These are phyloP conservation scores for Porphyrellus sp. DNA, from an alignment of 1,284 basidiomycete genomes.

Conservation along the genomic window DNA sequence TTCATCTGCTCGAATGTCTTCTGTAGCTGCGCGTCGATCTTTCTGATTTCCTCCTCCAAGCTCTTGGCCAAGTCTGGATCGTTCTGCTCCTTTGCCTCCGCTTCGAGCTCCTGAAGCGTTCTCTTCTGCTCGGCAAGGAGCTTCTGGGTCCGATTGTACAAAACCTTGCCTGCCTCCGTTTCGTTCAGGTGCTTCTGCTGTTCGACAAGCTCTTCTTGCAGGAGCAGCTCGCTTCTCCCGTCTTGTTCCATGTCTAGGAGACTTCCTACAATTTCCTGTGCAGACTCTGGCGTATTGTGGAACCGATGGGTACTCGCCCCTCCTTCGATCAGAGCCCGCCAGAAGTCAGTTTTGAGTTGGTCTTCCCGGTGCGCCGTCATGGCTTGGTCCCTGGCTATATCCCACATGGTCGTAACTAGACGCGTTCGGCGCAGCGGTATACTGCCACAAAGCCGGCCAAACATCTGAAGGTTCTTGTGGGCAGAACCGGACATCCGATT, in stretches of 20 bases:
- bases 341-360: slow-evolving; percentile 28
- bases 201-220: slow-evolving; percentile 25
- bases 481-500: slow-evolving; percentile 45
- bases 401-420: slow-evolving; percentile 43
- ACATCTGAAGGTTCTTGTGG: slow-evolving; percentile 43
- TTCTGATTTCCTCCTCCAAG: slow-evolving; percentile 1
- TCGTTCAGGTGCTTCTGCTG: slow-evolving; percentile 17
- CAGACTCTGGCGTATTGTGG: neutral
- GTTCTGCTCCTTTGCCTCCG: slow-evolving; percentile 13
- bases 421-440: slow-evolving; percentile 27
- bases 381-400: slow-evolving; percentile 9
- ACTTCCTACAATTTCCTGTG: slow-evolving; percentile 6
- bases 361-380: slow-evolving; percentile 19
- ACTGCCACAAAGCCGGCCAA: slow-evolving; percentile 33
- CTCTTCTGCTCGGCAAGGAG: slow-evolving; percentile 19
- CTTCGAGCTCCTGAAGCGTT: slow-evolving; percentile 10
- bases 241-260: neutral
- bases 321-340: slow-evolving; percentile 28
- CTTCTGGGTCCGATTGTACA: slow-evolving; percentile 18
- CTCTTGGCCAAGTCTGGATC: slow-evolving; percentile 9
- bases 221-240: slow-evolving; percentile 5
- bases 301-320: slow-evolving; percentile 29
- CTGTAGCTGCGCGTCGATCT: slow-evolving; percentile 8
- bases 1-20: slow-evolving; percentile 18
- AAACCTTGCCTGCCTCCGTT: slow-evolving; percentile 21